These are phyloP conservation scores for Brettanomyces bruxellensis DNA, from an alignment of 805 yeast genomes.

Conservation along the genomic window DNA sequence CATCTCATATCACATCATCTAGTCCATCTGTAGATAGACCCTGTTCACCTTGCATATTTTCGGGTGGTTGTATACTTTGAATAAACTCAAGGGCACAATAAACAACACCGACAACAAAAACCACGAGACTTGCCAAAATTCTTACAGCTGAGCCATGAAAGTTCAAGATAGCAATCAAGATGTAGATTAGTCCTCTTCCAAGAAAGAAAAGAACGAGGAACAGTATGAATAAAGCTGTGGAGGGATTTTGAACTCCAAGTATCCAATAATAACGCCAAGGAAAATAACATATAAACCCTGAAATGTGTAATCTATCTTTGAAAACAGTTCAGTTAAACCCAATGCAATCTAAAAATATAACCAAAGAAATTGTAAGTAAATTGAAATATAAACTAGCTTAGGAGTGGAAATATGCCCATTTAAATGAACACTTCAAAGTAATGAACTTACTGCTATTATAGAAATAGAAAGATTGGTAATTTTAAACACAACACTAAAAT, in stretches of 20 bases:
- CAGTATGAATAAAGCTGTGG: constrained; percentile 57
- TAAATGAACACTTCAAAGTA: background rate
- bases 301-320: constrained; percentile 35
- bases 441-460: constrained; percentile 9
- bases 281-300: constrained; percentile 49
- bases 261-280: constrained; percentile 45
- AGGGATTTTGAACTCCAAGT: constrained; percentile 39
- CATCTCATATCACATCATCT: constrained; percentile 23
- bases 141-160: constrained; percentile 45
- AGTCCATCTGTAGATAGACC: constrained; percentile 25
- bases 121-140: constrained; percentile 45
- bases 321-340: constrained; percentile 41
- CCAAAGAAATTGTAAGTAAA: background rate
- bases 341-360: constrained; percentile 28
- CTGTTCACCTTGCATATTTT: constrained; percentile 59
- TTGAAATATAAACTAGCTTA: background rate
- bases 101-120: constrained; percentile 52
- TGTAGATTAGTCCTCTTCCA: constrained; percentile 62
- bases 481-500: constrained; percentile 37
- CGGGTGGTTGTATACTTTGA: constrained; percentile 73
- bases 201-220: constrained; percentile 57
- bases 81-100: constrained; percentile 59
- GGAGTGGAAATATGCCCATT: background rate
- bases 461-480: constrained; percentile 50
- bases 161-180: constrained; percentile 39